A percentile compares a stretch with the other conserved stretches of the same genome.
phyloP scores from a whole-genome alignment of 352 stramenopile species.

The Globisporangium viniferum region DNA sequence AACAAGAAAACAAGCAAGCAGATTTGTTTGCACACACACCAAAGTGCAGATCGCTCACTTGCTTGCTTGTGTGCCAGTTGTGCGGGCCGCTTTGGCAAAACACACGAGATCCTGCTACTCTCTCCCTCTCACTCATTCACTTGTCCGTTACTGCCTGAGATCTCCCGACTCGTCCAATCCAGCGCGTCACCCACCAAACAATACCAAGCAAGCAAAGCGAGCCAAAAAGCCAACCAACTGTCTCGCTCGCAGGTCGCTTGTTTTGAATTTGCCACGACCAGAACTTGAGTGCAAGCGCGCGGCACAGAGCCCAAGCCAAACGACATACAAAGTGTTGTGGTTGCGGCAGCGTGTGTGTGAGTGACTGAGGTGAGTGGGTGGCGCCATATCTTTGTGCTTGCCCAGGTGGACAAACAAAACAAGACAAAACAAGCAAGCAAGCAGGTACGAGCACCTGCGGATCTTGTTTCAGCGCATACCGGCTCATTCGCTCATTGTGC shows the following conservation, averaged over 20 bases:
- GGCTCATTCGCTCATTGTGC: not conserved
- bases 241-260: not conserved
- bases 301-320: not conserved
- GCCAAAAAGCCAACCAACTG: conserved; percentile 1
- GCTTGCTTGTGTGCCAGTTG: not conserved
- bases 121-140: not conserved
- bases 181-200: conserved; percentile 1
- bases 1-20: not conserved
- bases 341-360: not conserved
- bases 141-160: not conserved
- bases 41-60: not conserved
- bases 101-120: not conserved
- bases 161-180: not conserved
- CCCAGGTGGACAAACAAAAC: not conserved
- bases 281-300: not conserved
- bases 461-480: not conserved
- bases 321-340: not conserved
- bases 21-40: not conserved
- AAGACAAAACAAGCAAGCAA: not conserved
- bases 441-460: not conserved
- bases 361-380: not conserved
- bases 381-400: conserved; percentile 7
- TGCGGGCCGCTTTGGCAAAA: not conserved
- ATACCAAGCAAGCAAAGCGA: not conserved
- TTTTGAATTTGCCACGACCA: conserved; percentile 8